These are phyloP conservation scores for Excoecaria cochinchinensis DNA, from an alignment of 345 rosid genomes.

Conservation along the genomic window DNA sequence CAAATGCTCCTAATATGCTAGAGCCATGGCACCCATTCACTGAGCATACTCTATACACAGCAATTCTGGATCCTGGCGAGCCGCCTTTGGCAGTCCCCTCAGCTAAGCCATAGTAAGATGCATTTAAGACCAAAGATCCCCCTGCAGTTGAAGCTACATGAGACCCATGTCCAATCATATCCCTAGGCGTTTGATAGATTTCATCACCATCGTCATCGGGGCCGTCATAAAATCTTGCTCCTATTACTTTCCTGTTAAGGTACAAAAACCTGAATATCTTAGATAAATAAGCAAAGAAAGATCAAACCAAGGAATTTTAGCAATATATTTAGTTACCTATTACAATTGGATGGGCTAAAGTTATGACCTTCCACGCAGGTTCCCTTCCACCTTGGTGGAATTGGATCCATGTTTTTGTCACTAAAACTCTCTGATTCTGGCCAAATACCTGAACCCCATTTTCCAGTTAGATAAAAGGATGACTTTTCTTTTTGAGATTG, in stretches of 20 bases:
- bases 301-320: background rate
- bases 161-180: slow-evolving; percentile 72
- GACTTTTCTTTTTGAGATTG: background rate
- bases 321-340: slow-evolving; percentile 41
- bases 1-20: slow-evolving; percentile 65
- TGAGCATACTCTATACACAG: slow-evolving; percentile 62
- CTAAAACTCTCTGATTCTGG: slow-evolving; percentile 81
- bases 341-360: slow-evolving; percentile 57
- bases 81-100: slow-evolving; percentile 75
- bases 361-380: slow-evolving; percentile 48
- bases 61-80: slow-evolving; percentile 61
- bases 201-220: slow-evolving; percentile 29
- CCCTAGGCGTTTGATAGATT: slow-evolving; percentile 48
- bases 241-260: slow-evolving; percentile 65
- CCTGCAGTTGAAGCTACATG: slow-evolving; percentile 72
- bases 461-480: background rate
- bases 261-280: background rate
- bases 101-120: slow-evolving; percentile 78
- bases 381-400: slow-evolving; percentile 75
- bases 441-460: slow-evolving; percentile 56
- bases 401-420: slow-evolving; percentile 57
- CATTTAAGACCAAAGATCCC: slow-evolving; percentile 54
- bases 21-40: slow-evolving; percentile 59
- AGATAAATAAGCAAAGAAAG: background rate
- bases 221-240: slow-evolving; percentile 62